Percentiles rank a stretch among this genome's conserved stretches.
phyloP scores from a whole-genome alignment of 768 basidiomycete genomes.

The Strobilomyces echinocephalus region DNA sequence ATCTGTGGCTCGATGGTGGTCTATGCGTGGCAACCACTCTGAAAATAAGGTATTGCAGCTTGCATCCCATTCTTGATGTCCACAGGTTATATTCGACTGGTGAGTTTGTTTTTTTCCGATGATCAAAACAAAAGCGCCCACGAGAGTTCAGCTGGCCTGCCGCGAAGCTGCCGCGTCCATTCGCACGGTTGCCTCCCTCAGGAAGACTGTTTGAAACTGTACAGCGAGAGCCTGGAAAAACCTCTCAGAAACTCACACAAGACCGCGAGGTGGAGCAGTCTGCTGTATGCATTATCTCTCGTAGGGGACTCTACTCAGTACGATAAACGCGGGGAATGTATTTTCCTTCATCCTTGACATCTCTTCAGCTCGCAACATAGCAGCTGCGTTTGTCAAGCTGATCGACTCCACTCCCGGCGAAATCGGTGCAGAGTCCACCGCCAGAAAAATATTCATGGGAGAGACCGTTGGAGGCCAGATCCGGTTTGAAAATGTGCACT shows the following conservation, averaged over 20 bases:
- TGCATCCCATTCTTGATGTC: constrained; percentile 66
- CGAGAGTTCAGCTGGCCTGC: constrained; percentile 85
- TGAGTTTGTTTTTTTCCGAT: constrained; percentile 41
- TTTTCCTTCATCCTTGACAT: too few relatives aligned
- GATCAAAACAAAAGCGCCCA: constrained; percentile 76
- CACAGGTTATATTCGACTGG: constrained; percentile 78
- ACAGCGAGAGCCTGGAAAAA: constrained; percentile 64
- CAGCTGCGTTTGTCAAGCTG: too few relatives aligned
- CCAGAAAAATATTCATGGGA: too few relatives aligned
- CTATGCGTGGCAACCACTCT: constrained; percentile 64
- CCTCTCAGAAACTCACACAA: constrained; percentile 64
- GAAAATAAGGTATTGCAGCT: constrained; percentile 32
- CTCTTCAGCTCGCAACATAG: too few relatives aligned
- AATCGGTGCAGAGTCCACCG: too few relatives aligned
- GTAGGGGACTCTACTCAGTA: too few relatives aligned
- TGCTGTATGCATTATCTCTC: constrained; percentile 60
- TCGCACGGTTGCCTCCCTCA: constrained; percentile 84
- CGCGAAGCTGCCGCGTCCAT: constrained; percentile 89
- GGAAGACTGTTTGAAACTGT: constrained; percentile 47
- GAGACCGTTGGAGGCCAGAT: constrained; percentile 52
- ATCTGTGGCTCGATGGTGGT: constrained; percentile 69
- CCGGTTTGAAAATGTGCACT: constrained; percentile 74
- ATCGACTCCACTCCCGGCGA: too few relatives aligned
- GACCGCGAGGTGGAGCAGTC: constrained; percentile 58
- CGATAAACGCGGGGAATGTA: too few relatives aligned